Evolutionary conservation across 257 asterid genomes (phyloP), one percentile per base, ranked within the genome.

Genomic region (Plantago elongata): DNA sequence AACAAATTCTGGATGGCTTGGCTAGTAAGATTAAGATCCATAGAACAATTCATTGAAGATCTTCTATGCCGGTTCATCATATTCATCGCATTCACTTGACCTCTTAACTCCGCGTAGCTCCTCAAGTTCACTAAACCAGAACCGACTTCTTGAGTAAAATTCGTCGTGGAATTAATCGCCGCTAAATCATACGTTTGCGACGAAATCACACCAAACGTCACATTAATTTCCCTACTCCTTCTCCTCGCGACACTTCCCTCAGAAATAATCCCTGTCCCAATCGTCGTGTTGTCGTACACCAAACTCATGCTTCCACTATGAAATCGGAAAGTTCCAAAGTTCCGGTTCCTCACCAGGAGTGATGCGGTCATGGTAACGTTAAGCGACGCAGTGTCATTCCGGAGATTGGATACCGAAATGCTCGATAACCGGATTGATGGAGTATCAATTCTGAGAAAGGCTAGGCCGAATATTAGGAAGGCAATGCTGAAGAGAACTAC

Each of bases 41-140:
- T 63, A 61, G 65, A 77, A 55, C 92, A 86, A 63, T 78, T 74
- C 85, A 81, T 72, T 0, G 62, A 29, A 16, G 91, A 80, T 61
- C 61, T 78, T 58, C 71, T 74, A 11, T 47, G 54, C 52, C 76
- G 58, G 22, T 47, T 71, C 10, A 78, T 45, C 30, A 77, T 64
- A 61, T 63, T 83, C 76, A 83, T 13, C 42, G 70, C 77, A 0
- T 75, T 74, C 48, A 83, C 73, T 69, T 81, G 69, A 9, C 91
- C 95, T 9, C 74, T 73, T 57, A 86, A 37, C 44, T 81, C 54
- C 3, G 71, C 79, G n/a, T 29, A 68, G 49, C 80, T 64, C 46
- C 57, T 57, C 64, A 86, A 0, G 9, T 45, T 64, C 60, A 86
- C 58, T 64, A 70, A 17, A 29, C 74, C 76, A 13, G 65, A 74